Evolutionary conservation across 1,284 basidiomycete species (phyloP), one percentile per base, ranked within the genome.

Genomic region (Naganishia sp.): DNA sequence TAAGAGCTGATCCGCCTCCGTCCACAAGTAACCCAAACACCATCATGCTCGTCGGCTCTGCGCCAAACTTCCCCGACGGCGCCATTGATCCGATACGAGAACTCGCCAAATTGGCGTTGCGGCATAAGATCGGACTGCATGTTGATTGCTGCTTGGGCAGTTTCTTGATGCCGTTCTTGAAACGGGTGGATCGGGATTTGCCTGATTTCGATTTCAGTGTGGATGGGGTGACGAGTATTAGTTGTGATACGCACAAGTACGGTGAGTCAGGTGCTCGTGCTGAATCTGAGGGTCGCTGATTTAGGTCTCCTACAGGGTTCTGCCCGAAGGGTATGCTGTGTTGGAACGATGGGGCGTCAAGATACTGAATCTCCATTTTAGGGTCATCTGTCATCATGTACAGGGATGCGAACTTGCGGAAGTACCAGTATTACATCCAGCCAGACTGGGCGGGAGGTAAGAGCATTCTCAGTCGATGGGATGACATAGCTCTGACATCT

Each of bases 351-450:
- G 23, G 9, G 7, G 11, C 17, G 31, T 6, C 18, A 18, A 21
- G 6, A 25, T 28, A 52, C 41, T 45, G 11, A 54, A 15, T 45
- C 64, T 55, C 2, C 67, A n/a, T 58, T 52, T 57, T 72, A 93
- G 88, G 93, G 31, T 89, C 89, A n/a, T 94, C 92, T 3, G 90
- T 95, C 50, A 87, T 96, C 73, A 94, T 96, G 92, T 95, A 94
- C 79, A 86, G 87, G 21, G 83, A 87, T 61, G 83, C 85, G 41
- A 86, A 86, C 65, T 82, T 94, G 39, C 85, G 92, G 55, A 81
- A 83, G 71, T 86, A 87, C 76, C 92, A 94, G 75, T 95, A 94
- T 81, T 94, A 91, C 72, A 83, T 93, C 28, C 87, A 87, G 70
- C 85, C 92, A 4, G 80, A 83, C 53, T 95, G 93, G 92, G 80